Evolutionary conservation across 106 monocot genomes (phyloP).

Genomic region (Ottelia alismoides): DNA sequence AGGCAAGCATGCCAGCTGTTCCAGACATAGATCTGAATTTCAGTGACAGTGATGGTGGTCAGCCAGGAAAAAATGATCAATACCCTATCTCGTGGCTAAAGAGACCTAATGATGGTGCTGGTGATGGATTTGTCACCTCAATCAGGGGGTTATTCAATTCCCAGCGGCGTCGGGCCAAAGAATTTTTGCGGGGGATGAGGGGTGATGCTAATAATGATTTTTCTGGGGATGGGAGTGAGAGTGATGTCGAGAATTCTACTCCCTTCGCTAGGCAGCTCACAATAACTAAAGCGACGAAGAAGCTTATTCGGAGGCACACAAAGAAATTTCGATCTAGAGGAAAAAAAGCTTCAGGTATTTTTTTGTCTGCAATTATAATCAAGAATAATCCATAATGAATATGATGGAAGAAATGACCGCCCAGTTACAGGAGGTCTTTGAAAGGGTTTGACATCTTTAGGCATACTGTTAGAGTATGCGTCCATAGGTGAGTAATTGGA

Average conservation of each 20-base stretch:
- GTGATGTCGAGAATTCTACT: constrained; percentile 56
- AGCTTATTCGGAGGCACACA: constrained; percentile 62
- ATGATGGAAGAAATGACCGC: not conserved
- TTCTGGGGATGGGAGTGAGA: constrained; percentile 75
- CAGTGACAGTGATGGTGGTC: constrained; percentile 78
- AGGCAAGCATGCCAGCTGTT: constrained; percentile 21
- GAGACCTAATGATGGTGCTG: constrained; percentile 78
- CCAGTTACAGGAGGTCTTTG: not conserved
- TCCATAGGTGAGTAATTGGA: not conserved
- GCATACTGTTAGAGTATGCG: not conserved
- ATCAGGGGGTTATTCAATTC: constrained; percentile 90
- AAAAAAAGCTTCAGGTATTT: constrained; percentile 44
- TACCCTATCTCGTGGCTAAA: constrained; percentile 39
- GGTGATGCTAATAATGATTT: constrained; percentile 65
- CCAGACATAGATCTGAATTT: constrained; percentile 52
- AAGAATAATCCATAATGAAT: too few species aligned
- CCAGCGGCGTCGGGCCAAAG: constrained; percentile 79
- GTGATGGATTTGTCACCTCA: constrained; percentile 92
- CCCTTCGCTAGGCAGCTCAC: constrained; percentile 96
- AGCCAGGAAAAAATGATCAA: constrained; percentile 39
- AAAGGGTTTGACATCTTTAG: too few species aligned
- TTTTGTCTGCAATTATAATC: not conserved
- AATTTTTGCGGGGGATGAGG: constrained; percentile 77
- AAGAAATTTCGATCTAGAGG: constrained; percentile 69
- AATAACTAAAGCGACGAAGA: constrained; percentile 81